Evolutionary conservation across 2,329 filamentous ascomycete species (phyloP).

Genomic region (Epichloe gansuensis): DNA sequence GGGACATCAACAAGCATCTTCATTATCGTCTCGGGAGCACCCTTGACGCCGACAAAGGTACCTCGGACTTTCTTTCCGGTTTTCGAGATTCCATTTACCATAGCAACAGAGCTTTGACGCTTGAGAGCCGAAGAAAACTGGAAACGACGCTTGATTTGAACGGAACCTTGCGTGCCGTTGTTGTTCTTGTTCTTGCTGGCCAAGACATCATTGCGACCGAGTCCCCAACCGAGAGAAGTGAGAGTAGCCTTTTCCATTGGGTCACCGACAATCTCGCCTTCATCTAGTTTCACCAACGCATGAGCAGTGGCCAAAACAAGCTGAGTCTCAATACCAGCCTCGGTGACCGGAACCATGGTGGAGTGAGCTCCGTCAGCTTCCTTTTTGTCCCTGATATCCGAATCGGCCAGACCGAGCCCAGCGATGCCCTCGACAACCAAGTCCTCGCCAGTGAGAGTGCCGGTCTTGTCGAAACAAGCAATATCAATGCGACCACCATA

Average conservation of each 20-base stretch:
- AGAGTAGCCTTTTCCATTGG: conserved; percentile 98
- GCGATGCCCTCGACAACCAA: conserved; percentile 95
- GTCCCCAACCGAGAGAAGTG: conserved; percentile 74
- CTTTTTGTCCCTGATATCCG: conserved; percentile 48
- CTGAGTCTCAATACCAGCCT: conserved; percentile 69
- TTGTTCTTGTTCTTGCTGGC: conserved; percentile 40
- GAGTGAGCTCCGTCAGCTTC: conserved; percentile 76
- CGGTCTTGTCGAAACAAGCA: conserved; percentile 97
- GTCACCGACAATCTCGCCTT: conserved; percentile 93
- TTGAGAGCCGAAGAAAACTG: conserved; percentile 96
- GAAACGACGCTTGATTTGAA: conserved; percentile 93
- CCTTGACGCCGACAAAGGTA: conserved; percentile 92
- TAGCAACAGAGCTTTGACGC: conserved; percentile 87
- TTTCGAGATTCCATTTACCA: conserved; percentile 58
- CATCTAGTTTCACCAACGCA: conserved; percentile 88
- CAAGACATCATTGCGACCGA: conserved; percentile 81
- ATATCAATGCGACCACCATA: conserved; percentile 91
- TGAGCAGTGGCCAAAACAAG: conserved; percentile 91
- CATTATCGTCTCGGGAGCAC: conserved; percentile 91
- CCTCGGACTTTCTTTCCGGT: conserved; percentile 65
- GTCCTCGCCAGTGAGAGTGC: conserved; percentile 91
- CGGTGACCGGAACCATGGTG: conserved; percentile 56
- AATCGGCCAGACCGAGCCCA: conserved; percentile 62
- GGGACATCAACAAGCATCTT: conserved; percentile 80
- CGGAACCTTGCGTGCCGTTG: conserved; percentile 44